Conservation (phyloP, 495 filamentous ascomycete species). For the Penicillium paxilli region DNA sequence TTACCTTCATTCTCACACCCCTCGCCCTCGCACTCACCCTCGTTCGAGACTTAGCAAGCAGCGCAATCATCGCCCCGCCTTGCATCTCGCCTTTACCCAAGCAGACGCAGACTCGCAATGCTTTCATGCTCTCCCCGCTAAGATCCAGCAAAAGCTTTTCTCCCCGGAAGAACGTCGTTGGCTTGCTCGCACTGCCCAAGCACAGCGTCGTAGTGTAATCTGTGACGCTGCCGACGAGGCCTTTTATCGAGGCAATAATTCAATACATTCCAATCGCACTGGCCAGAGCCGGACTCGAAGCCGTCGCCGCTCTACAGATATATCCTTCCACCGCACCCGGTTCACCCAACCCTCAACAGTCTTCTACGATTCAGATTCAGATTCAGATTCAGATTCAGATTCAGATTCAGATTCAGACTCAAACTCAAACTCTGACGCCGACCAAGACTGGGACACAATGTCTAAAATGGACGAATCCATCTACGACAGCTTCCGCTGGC, state of each 20-base stretch:
- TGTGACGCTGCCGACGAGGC: slow-evolving; percentile 72
- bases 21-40: neutral
- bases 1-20: too few relatives aligned
- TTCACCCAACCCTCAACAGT: slow-evolving; percentile 24
- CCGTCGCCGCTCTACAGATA: slow-evolving; percentile 20
- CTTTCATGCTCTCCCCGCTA: slow-evolving; percentile 69
- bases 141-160: slow-evolving; percentile 69
- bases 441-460: slow-evolving; percentile 19
- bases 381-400: slow-evolving; percentile 29
- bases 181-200: slow-evolving; percentile 52
- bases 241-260: slow-evolving; percentile 33
- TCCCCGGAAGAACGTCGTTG: slow-evolving; percentile 70
- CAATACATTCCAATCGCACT: slow-evolving; percentile 1
- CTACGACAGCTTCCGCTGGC: slow-evolving; percentile 73
- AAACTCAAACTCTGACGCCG: too few relatives aligned
- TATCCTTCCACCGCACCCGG: slow-evolving; percentile 18
- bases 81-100: too few relatives aligned
- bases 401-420: too few relatives aligned
- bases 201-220: slow-evolving; percentile 58
- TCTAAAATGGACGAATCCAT: slow-evolving; percentile 54
- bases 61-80: too few relatives aligned
- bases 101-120: slow-evolving; percentile 67
- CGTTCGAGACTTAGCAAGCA: too few relatives aligned
- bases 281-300: too few relatives aligned
- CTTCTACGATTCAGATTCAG: slow-evolving; percentile 33